A percentile compares a stretch with the other conserved stretches of the same genome.
These are phyloP conservation scores for Amylostereum areolatum DNA, from an alignment of 1,284 basidiomycete genomes.

Conservation along the genomic window DNA sequence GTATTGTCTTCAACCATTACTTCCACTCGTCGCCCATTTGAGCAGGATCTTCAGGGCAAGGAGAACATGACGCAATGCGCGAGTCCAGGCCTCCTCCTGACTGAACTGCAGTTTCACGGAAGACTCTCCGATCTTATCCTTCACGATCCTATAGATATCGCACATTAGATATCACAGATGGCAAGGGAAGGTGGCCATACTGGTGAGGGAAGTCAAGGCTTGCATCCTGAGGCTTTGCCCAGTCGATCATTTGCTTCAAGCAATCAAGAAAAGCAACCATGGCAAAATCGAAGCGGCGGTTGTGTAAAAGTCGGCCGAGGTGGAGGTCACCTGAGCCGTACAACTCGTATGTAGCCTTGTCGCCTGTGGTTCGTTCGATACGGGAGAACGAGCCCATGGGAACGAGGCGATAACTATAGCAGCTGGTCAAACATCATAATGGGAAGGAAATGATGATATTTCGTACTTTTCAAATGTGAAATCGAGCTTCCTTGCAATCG, in stretches of 20 bases:
- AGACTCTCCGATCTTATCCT: constrained; percentile 94
- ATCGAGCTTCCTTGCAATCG: constrained; percentile 85
- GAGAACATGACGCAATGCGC: constrained; percentile 87
- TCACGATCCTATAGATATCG: constrained; percentile 60
- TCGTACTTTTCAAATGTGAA: constrained; percentile 80
- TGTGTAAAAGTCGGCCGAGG: constrained; percentile 84
- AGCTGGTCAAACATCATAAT: not conserved
- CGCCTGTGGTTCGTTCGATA: constrained; percentile 78
- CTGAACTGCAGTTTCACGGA: constrained; percentile 93
- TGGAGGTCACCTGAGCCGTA: constrained; percentile 90
- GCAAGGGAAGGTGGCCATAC: constrained; percentile 37
- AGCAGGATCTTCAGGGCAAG: constrained; percentile 82
- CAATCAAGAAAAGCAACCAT: constrained; percentile 97
- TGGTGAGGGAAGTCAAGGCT: constrained; percentile 79
- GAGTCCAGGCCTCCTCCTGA: constrained; percentile 94
- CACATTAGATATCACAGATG: not conserved
- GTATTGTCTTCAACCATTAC: constrained; percentile 39
- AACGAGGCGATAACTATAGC: constrained; percentile 72
- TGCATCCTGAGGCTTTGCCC: constrained; percentile 68
- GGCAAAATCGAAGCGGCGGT: constrained; percentile 91
- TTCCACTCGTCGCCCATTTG: constrained; percentile 78
- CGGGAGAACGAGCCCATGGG: constrained; percentile 93
- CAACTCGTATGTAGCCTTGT: constrained; percentile 83
- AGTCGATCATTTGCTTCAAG: constrained; percentile 84
- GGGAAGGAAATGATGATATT: constrained; percentile 10